Percentiles rank a stretch among this genome's conserved stretches.
These are phyloP conservation scores for Capsicum chinense DNA, from an alignment of 257 asterid genomes.

Conservation along the genomic window DNA sequence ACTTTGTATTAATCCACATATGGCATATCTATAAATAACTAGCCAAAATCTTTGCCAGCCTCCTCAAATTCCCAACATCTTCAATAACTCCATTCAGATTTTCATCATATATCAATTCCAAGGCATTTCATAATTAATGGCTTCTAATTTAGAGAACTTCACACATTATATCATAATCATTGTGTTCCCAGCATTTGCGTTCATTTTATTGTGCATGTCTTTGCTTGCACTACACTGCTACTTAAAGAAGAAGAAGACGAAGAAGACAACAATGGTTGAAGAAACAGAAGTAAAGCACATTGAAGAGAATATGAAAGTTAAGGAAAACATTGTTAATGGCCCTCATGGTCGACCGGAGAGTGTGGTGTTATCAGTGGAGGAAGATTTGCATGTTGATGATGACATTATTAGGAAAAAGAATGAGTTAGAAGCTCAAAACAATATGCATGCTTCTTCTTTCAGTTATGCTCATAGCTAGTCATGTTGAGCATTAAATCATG, in stretches of 20 bases:
- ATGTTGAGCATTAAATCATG: background rate
- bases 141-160: background rate
- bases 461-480: background rate
- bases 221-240: constrained; percentile 50
- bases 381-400: constrained; percentile 50
- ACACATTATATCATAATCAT: constrained; percentile 40
- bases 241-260: constrained; percentile 42
- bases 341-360: constrained; percentile 42
- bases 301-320: constrained; percentile 45
- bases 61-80: background rate
- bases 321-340: constrained; percentile 49
- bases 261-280: constrained; percentile 27
- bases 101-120: constrained; percentile 26
- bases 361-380: constrained; percentile 50
- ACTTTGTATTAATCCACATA: too few species aligned
- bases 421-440: constrained; percentile 15
- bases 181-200: constrained; percentile 44
- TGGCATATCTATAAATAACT: background rate
- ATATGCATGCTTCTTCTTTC: background rate
- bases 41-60: background rate
- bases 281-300: constrained; percentile 47
- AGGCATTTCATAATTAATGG: constrained; percentile 33
- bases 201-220: constrained; percentile 44
- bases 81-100: constrained; percentile 1
- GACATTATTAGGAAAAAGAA: constrained; percentile 48